Percentiles rank a stretch among this genome's conserved stretches.
These are phyloP conservation scores for Ustilago shanxiensis DNA, from an alignment of 1,284 basidiomycete genomes.

Conservation along the genomic window DNA sequence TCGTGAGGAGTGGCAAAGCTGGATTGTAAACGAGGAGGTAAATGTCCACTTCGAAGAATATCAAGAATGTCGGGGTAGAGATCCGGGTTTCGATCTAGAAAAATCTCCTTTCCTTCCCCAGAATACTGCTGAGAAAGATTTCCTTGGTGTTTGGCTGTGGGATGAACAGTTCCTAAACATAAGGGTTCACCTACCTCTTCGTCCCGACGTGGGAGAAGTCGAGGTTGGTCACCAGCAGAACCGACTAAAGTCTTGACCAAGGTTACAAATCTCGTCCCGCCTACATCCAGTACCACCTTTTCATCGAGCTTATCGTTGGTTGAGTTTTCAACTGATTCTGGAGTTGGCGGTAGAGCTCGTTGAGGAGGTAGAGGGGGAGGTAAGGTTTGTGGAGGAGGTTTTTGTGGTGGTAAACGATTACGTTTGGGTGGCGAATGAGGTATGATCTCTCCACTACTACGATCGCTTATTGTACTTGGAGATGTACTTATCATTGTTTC, in stretches of 20 bases:
- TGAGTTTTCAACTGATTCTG: neutral
- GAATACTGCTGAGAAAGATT: too few species aligned
- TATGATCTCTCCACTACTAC: slow-evolving; percentile 15
- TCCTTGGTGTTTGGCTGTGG: neutral
- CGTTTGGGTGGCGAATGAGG: slow-evolving; percentile 7
- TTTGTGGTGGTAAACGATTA: slow-evolving; percentile 37
- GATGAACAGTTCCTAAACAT: too few species aligned
- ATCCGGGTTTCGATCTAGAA: slow-evolving; percentile 33
- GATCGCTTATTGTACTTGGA: slow-evolving; percentile 17
- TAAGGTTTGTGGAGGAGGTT: slow-evolving; percentile 34
- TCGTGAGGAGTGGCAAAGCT: slow-evolving; percentile 32
- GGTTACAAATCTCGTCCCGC: slow-evolving; percentile 32
- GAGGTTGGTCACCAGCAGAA: slow-evolving; percentile 13
- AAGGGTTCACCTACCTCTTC: too few species aligned
- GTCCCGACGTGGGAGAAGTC: too few species aligned
- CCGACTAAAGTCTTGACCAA: slow-evolving; percentile 27
- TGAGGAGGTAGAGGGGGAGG: slow-evolving; percentile 27
- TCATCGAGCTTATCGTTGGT: too few species aligned
- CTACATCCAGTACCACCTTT: slow-evolving; percentile 21
- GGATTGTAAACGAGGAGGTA: too few species aligned
- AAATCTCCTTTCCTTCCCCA: too few species aligned
- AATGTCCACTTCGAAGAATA: too few species aligned
- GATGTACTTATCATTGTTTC: slow-evolving; percentile 9
- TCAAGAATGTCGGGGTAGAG: slow-evolving; percentile 34
- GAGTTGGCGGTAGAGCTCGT: neutral